Evolutionary conservation across 352 stramenopile species (phyloP).

Genomic region (Phytophthora nicotianae): DNA sequence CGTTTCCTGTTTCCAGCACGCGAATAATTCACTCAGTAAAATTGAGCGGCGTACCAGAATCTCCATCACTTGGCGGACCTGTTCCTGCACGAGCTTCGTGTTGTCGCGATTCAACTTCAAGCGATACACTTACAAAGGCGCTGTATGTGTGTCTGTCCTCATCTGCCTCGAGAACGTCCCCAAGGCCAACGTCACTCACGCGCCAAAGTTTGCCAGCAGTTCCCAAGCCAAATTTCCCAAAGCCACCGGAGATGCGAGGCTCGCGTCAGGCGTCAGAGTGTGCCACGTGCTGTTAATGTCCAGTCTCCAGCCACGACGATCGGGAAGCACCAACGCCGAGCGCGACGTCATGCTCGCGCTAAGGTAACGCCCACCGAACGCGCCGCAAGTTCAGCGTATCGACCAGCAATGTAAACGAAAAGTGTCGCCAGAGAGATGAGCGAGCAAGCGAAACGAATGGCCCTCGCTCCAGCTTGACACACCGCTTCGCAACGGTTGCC

Average conservation of each 20-base stretch:
- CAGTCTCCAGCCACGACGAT: background rate
- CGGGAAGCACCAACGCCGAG: background rate
- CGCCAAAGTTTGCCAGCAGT: conserved; percentile 27
- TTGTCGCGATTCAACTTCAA: conserved; percentile 20
- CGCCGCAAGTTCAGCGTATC: background rate
- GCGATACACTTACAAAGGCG: conserved; percentile 20
- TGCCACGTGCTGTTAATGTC: background rate
- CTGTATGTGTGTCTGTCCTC: conserved; percentile 21
- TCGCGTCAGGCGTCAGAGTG: background rate
- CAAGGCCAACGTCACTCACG: conserved; percentile 26
- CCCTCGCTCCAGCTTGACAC: conserved; percentile 1
- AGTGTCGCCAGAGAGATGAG: conserved; percentile 31
- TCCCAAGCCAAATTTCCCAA: background rate
- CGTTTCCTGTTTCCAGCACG: background rate
- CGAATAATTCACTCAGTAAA: background rate
- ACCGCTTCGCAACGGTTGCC: background rate
- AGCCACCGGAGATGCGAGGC: conserved; percentile 1
- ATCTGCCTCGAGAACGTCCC: conserved; percentile 21
- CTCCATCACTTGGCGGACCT: background rate
- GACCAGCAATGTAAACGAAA: conserved; percentile 33
- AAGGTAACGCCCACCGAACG: conserved; percentile 9
- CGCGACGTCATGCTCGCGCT: conserved; percentile 3
- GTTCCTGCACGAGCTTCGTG: conserved; percentile 16
- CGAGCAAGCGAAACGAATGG: conserved; percentile 27
- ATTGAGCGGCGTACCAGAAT: background rate